A percentile compares a stretch with the other conserved stretches of the same genome.
These are phyloP conservation scores for Orbilia oligospora DNA, from an alignment of 2,329 filamentous ascomycete species.

Conservation along the genomic window DNA sequence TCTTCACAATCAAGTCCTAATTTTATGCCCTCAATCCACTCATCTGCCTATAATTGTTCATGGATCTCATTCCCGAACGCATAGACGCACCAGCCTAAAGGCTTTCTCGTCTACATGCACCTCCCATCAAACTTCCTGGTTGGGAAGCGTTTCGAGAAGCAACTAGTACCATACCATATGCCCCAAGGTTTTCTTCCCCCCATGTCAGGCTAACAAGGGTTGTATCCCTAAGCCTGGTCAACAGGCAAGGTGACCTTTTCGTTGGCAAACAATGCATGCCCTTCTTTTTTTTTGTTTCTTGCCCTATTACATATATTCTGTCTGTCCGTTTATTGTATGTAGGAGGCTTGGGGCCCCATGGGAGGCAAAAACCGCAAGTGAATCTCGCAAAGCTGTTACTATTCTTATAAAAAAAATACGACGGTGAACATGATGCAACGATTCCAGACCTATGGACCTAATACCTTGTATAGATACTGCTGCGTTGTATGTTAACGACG, in stretches of 20 bases:
- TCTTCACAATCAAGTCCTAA: constrained; percentile 29
- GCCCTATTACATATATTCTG: not conserved
- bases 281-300: too few relatives aligned
- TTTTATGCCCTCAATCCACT: constrained; percentile 4
- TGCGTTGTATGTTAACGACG: not conserved
- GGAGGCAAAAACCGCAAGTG: not conserved
- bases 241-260: constrained; percentile 19
- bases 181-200: constrained; percentile 1
- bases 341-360: too few relatives aligned
- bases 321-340: too few relatives aligned
- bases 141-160: constrained; percentile 49
- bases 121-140: constrained; percentile 41
- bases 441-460: too few relatives aligned
- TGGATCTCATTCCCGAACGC: constrained; percentile 21
- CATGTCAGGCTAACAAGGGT: constrained; percentile 27
- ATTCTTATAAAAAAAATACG: constrained; percentile 32
- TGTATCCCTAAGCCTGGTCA: constrained; percentile 34
- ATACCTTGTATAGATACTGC: too few relatives aligned
- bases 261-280: constrained; percentile 42
- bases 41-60: constrained; percentile 9
- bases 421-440: constrained; percentile 19
- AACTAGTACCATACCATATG: constrained; percentile 6
- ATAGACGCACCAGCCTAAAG: constrained; percentile 58
- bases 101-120: constrained; percentile 28
- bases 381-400: constrained; percentile 51